A percentile compares a stretch with the other conserved stretches of the same genome.
These are phyloP conservation scores for Saccharomyces pastorianus DNA, from an alignment of 1,139 yeast species.

Conservation along the genomic window DNA sequence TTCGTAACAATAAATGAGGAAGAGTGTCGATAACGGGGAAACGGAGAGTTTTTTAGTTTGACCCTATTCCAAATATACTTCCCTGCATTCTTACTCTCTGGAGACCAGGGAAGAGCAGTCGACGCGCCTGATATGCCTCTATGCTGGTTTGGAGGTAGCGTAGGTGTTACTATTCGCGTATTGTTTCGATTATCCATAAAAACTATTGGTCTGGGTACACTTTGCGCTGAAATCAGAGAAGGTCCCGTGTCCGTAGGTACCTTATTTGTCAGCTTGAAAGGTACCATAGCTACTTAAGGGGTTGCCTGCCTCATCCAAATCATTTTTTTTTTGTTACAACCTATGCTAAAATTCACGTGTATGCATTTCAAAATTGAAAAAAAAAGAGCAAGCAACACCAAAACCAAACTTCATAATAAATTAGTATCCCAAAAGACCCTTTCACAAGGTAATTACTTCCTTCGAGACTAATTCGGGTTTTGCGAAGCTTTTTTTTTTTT, in stretches of 20 bases:
- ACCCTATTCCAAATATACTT: slow-evolving; percentile 1
- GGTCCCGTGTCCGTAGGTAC: slow-evolving; percentile 18
- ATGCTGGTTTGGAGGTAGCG: slow-evolving; percentile 24
- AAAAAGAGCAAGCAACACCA: background rate
- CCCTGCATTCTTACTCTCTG: background rate
- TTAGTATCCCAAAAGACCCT: background rate
- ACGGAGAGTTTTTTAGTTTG: slow-evolving; percentile 60
- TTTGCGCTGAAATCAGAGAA: background rate
- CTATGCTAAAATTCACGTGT: background rate
- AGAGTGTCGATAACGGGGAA: slow-evolving; percentile 88
- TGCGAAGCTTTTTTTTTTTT: background rate
- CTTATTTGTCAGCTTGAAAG: slow-evolving; percentile 29
- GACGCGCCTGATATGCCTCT: slow-evolving; percentile 28
- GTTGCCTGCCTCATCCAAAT: background rate
- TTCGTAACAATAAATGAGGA: slow-evolving; percentile 69
- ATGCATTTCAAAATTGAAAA: background rate
- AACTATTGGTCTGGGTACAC: slow-evolving; percentile 5
- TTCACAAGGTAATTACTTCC: background rate
- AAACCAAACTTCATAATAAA: background rate
- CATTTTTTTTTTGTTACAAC: background rate
- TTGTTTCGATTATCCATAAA: slow-evolving; percentile 2
- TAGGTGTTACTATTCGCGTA: slow-evolving; percentile 18
- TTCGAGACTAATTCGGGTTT: background rate
- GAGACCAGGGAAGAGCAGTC: slow-evolving; percentile 11
- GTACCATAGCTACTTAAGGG: slow-evolving; percentile 21